Percentiles rank a stretch among this genome's conserved stretches.
Evolutionary conservation across 2,329 filamentous ascomycete species (phyloP).

Genomic region (Exophiala lecanii-corni): DNA sequence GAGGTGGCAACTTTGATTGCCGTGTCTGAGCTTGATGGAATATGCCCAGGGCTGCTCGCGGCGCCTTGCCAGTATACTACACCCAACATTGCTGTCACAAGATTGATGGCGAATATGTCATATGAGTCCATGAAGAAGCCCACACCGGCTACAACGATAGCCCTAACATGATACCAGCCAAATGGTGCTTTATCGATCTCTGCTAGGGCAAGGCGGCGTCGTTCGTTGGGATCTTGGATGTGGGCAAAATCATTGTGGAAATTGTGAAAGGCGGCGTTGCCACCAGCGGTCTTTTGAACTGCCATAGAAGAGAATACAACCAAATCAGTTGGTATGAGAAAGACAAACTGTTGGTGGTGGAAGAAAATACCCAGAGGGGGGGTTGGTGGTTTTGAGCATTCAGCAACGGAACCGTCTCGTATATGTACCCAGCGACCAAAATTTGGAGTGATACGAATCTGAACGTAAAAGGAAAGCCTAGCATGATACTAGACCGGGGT

Average conservation of each 20-base stretch:
- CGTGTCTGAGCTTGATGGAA: constrained; percentile 66
- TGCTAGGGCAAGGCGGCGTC: constrained; percentile 70
- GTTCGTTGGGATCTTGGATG: constrained; percentile 67
- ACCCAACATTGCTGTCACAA: constrained; percentile 70
- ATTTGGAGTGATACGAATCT: too few relatives aligned
- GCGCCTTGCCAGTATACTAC: constrained; percentile 69
- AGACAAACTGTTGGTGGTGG: too few relatives aligned
- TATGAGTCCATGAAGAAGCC: constrained; percentile 89
- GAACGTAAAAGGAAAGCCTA: too few relatives aligned
- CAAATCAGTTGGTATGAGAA: too few relatives aligned
- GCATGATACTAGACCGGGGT: too few relatives aligned
- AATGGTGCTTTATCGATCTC: constrained; percentile 44
- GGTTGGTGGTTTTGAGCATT: too few relatives aligned
- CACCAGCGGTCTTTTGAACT: constrained; percentile 22
- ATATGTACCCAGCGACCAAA: too few relatives aligned
- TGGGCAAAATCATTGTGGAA: constrained; percentile 69
- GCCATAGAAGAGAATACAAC: neutral
- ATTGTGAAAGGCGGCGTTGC: constrained; percentile 63
- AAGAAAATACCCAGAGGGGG: too few relatives aligned
- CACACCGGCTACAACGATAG: constrained; percentile 72
- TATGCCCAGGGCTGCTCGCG: constrained; percentile 38
- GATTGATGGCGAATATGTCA: constrained; percentile 72
- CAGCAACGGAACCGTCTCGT: too few relatives aligned
- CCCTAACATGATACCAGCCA: constrained; percentile 72
- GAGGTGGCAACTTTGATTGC: constrained; percentile 83